These are phyloP conservation scores for Naganishia onofrii DNA, from an alignment of 768 basidiomycete genomes.

Conservation along the genomic window DNA sequence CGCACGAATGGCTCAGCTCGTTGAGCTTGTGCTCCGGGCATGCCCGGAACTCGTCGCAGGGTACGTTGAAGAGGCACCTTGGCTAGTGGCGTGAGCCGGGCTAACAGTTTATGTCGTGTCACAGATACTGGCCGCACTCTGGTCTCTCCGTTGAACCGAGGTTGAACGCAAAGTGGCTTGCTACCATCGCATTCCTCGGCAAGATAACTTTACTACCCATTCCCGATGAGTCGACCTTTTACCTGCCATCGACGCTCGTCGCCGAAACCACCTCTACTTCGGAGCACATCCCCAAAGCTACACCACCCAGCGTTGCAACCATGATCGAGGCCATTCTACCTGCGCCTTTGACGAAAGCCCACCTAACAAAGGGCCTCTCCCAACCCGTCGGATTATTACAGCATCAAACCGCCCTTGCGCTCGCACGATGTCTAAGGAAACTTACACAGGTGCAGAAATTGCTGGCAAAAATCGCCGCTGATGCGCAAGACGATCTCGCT, in stretches of 20 bases:
- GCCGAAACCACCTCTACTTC: slow-evolving; percentile 16
- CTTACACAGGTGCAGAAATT: slow-evolving; percentile 57
- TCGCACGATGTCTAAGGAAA: slow-evolving; percentile 74
- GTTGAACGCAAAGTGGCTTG: slow-evolving; percentile 64
- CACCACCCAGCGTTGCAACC: slow-evolving; percentile 68
- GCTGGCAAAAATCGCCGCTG: slow-evolving; percentile 51
- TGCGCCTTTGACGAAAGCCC: slow-evolving; percentile 64
- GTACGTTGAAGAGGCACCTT: slow-evolving; percentile 57
- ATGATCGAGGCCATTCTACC: slow-evolving; percentile 80
- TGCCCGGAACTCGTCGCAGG: slow-evolving; percentile 78
- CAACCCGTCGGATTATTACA: slow-evolving; percentile 72
- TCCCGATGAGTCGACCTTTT: slow-evolving; percentile 64
- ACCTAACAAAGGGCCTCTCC: slow-evolving; percentile 79
- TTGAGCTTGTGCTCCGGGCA: slow-evolving; percentile 70
- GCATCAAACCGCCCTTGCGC: slow-evolving; percentile 74
- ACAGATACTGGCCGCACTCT: slow-evolving; percentile 51
- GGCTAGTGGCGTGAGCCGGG: not conserved
- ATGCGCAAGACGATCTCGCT: slow-evolving; percentile 57
- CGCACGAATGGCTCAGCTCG: slow-evolving; percentile 76
- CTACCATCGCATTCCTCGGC: slow-evolving; percentile 79
- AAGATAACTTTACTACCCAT: slow-evolving; percentile 73
- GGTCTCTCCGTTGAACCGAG: slow-evolving; percentile 47
- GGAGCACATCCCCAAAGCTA: slow-evolving; percentile 60
- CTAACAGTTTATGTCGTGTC: not conserved
- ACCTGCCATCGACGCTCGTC: slow-evolving; percentile 22